A percentile compares a stretch with the other conserved stretches of the same genome.
Conservation (phyloP, 441 rosid species). For the Kokia cookei region DNA sequence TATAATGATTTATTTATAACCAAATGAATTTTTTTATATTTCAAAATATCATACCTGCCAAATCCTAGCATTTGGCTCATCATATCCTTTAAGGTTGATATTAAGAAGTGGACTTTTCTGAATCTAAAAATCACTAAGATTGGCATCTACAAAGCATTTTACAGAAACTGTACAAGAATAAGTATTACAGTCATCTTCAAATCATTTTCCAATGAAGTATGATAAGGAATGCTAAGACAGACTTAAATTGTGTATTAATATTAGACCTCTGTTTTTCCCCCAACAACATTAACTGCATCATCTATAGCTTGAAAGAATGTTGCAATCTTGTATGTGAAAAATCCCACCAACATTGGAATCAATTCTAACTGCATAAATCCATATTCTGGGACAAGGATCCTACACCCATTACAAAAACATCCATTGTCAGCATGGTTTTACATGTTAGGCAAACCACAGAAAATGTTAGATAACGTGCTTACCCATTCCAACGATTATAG, state of each 20-base stretch:
- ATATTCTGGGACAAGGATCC: slow-evolving; percentile 80
- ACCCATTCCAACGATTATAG: slow-evolving; percentile 85
- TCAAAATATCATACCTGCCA: too few relatives aligned
- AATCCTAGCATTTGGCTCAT: too few relatives aligned
- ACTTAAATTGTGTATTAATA: neutral
- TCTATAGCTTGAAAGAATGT: slow-evolving; percentile 81
- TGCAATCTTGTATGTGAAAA: slow-evolving; percentile 84
- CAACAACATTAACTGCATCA: slow-evolving; percentile 41
- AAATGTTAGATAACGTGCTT: slow-evolving; percentile 20
- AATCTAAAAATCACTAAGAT: too few relatives aligned
- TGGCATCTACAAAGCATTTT: neutral
- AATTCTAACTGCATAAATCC: slow-evolving; percentile 68
- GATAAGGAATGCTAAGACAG: neutral
- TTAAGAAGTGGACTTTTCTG: neutral
- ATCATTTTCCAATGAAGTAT: neutral
- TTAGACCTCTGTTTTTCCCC: slow-evolving; percentile 23
- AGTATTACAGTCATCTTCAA: neutral
- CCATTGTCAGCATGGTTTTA: slow-evolving; percentile 5
- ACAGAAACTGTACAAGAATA: neutral
- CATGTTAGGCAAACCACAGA: neutral
- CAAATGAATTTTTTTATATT: too few relatives aligned
- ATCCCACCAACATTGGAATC: slow-evolving; percentile 91
- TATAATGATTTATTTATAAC: too few relatives aligned
- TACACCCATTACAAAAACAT: slow-evolving; percentile 23
- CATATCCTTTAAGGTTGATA: too few relatives aligned